These are phyloP conservation scores for Cercospora nicotianae DNA, from an alignment of 2,329 filamentous ascomycete species.

Conservation along the genomic window DNA sequence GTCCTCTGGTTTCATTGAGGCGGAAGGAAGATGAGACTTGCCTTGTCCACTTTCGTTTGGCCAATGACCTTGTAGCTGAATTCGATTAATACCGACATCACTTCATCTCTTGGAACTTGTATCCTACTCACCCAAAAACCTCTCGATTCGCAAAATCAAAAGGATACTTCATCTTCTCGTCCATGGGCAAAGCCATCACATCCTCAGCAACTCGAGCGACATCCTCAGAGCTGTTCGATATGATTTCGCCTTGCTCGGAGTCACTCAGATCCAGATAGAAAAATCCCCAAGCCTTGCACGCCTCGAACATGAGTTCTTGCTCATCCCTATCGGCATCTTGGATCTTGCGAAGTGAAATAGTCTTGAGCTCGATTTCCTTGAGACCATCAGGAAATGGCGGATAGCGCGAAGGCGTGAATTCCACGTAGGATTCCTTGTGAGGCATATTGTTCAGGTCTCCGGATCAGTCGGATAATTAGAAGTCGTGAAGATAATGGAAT, in stretches of 20 bases:
- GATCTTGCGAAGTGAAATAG: slow-evolving; percentile 45
- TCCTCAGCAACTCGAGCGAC: slow-evolving; percentile 42
- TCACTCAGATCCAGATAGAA: slow-evolving; percentile 55
- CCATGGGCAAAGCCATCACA: slow-evolving; percentile 51
- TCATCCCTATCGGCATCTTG: slow-evolving; percentile 40
- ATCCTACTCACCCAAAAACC: slow-evolving; percentile 31
- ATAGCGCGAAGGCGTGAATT: slow-evolving; percentile 38
- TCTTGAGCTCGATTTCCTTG: slow-evolving; percentile 33
- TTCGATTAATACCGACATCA: neutral
- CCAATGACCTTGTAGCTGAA: slow-evolving; percentile 45
- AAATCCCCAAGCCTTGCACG: slow-evolving; percentile 53
- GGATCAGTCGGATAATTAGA: neutral
- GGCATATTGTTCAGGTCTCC: slow-evolving; percentile 28
- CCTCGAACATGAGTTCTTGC: slow-evolving; percentile 42
- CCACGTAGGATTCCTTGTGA: slow-evolving; percentile 34
- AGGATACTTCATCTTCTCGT: slow-evolving; percentile 53
- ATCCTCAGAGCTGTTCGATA: slow-evolving; percentile 31
- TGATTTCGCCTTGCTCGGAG: slow-evolving; percentile 33
- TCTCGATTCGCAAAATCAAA: slow-evolving; percentile 47
- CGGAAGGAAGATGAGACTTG: neutral
- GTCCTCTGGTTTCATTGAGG: too few species aligned
- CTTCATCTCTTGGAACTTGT: neutral
- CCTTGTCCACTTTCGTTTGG: slow-evolving; percentile 48
- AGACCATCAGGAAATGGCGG: slow-evolving; percentile 44
- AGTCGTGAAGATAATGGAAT: neutral